Base-by-base conservation (phyloP, 2,329 filamentous ascomycete genomes). In the Epichloe scottii region DNA sequence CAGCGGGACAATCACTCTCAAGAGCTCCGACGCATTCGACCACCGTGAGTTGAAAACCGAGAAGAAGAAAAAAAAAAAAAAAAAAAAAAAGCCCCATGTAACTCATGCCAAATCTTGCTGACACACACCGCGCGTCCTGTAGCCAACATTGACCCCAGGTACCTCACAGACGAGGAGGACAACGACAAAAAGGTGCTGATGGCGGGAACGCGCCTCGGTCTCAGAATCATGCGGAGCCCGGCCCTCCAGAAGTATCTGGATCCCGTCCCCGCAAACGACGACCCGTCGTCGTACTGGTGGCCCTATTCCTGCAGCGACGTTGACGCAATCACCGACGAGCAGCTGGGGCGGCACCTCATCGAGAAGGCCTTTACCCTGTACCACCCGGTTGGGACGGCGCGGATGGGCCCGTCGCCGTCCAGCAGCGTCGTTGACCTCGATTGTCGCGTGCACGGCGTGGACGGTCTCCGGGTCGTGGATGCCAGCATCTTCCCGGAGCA, bases 391-490 rank as follows among this genome's bases (percentile, higher is more conserved):
- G 56, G 56, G 44, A 55, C 53, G 10, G 56, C 56, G 5, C 53
- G 56, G 33, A 57, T 57, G 56, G 56, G 56, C n/a, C 51, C 53
- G 8, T 42, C 38, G 12, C 17, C 53, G 4, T 51, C 46, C 4
- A 46, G 34, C 44, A 56, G 54, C 50, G 56, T 56, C 26, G 56
- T 82, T 49, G 75, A 82, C 59, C 66, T 67, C 0, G 65, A 73
- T 48, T 79, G 81, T 60, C 67, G 70, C 30, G 78, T 82, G 3
- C 66, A 73, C 33, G 77, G 77, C 4, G 72, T 78, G 1, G 62
- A 67, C 3, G 70, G 72, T 0, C 62, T 82, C 46, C 67, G 79
- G 26, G 78, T 81, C 15, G 77, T 82, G 3, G 79, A 82, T 65
- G 78, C 76, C 2, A 73, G 69, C 26, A 69, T 74, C 5, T 81